Conservation (phyloP, 805 yeast genomes). For the Cyberlindnera mycetangii region DNA sequence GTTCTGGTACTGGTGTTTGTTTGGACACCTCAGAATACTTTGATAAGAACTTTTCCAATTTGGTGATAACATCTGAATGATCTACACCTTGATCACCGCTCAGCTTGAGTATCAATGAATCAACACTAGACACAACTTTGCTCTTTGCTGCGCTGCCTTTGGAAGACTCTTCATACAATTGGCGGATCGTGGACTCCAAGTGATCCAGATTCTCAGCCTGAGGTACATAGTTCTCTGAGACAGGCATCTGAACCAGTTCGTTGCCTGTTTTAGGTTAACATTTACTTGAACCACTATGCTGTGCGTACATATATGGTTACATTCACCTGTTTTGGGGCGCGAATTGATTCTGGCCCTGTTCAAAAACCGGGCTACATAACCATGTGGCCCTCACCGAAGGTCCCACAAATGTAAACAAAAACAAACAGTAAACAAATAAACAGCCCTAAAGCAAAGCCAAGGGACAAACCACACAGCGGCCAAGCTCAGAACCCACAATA, state of each 20-base stretch:
- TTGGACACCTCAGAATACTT: background rate
- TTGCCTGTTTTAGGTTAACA: too few relatives aligned
- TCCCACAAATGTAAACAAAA: slow-evolving; percentile 9
- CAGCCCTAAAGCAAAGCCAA: too few relatives aligned
- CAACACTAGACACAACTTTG: slow-evolving; percentile 16
- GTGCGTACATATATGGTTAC: too few relatives aligned
- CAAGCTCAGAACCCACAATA: background rate
- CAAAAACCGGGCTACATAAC: background rate
- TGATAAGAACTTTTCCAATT: slow-evolving; percentile 14
- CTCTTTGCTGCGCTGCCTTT: slow-evolving; percentile 14
- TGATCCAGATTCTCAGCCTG: slow-evolving; percentile 26
- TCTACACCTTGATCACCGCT: slow-evolving; percentile 13
- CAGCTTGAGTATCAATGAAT: slow-evolving; percentile 16
- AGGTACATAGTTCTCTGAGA: slow-evolving; percentile 20
- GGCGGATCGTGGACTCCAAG: slow-evolving; percentile 14
- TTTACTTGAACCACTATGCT: too few relatives aligned
- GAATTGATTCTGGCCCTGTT: too few relatives aligned
- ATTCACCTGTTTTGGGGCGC: too few relatives aligned
- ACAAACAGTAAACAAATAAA: background rate
- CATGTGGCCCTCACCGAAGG: slow-evolving; percentile 1
- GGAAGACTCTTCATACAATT: slow-evolving; percentile 7
- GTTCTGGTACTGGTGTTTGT: background rate
- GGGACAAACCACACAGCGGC: too few relatives aligned
- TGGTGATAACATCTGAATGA: slow-evolving; percentile 5
- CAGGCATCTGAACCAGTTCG: background rate